Conservation (phyloP, 805 yeast species). For the Ogataea allantospora region DNA sequence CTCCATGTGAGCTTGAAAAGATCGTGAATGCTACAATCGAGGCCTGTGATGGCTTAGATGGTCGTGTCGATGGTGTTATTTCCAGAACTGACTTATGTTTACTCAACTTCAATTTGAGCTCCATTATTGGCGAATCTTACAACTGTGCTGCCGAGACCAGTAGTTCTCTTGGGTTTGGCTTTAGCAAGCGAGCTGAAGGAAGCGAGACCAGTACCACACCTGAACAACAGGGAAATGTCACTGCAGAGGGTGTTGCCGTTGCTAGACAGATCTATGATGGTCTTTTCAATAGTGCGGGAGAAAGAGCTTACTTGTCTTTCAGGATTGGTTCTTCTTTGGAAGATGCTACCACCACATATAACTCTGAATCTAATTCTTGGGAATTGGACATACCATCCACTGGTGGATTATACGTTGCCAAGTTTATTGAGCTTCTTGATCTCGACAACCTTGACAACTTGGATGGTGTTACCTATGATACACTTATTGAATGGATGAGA, state of each 20-base stretch:
- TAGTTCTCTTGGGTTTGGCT: slow-evolving; percentile 1
- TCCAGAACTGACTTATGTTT: slow-evolving; percentile 10
- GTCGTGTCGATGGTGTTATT: slow-evolving; percentile 11
- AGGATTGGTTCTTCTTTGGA: slow-evolving; percentile 5
- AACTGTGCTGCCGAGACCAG: slow-evolving; percentile 4
- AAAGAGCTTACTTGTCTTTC: slow-evolving; percentile 9
- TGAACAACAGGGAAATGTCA: slow-evolving; percentile 8
- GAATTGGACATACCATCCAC: slow-evolving; percentile 5
- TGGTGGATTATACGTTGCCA: slow-evolving; percentile 7
- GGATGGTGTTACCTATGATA: slow-evolving; percentile 10
- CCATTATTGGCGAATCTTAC: slow-evolving; percentile 7
- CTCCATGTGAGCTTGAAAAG: slow-evolving; percentile 6
- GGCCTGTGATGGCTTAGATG: slow-evolving; percentile 10
- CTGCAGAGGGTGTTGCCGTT: slow-evolving; percentile 7
- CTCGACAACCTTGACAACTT: slow-evolving; percentile 3
- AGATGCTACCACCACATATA: slow-evolving; percentile 5
- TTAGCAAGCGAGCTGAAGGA: slow-evolving; percentile 3
- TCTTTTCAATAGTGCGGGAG: slow-evolving; percentile 4
- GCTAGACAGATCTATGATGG: slow-evolving; percentile 5
- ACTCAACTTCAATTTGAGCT: slow-evolving; percentile 5
- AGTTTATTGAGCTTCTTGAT: slow-evolving; percentile 5
- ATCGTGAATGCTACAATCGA: slow-evolving; percentile 9
- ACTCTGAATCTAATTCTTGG: slow-evolving; percentile 6
- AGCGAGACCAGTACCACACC: slow-evolving; percentile 1
- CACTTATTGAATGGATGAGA: slow-evolving; percentile 11